A percentile compares a stretch with the other conserved stretches of the same genome.
phyloP scores from a whole-genome alignment of 805 yeast species.

The Metschnikowia baotianmanensis region DNA sequence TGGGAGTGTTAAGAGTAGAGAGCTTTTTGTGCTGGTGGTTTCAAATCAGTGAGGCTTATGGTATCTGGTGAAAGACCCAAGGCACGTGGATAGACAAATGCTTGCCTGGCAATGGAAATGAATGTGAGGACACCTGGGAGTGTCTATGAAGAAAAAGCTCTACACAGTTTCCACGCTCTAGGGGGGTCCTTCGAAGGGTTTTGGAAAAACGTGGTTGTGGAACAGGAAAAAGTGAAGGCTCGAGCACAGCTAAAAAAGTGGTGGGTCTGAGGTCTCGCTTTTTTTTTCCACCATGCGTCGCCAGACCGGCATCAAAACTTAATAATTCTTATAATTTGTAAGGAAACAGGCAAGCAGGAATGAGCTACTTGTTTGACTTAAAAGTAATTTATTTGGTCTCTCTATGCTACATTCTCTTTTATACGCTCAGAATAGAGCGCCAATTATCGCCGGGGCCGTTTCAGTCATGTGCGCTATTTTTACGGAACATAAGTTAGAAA shows the following conservation, averaged over 20 bases:
- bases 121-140: neutral
- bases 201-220: neutral
- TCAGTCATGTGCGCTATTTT: too few relatives aligned
- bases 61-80: neutral
- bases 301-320: neutral
- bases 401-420: neutral
- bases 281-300: constrained; percentile 3
- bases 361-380: too few relatives aligned
- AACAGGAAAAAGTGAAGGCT: constrained; percentile 4
- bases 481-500: too few relatives aligned
- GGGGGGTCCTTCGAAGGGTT: neutral
- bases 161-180: neutral
- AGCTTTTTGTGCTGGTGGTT: neutral
- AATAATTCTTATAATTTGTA: too few relatives aligned
- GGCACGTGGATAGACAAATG: constrained; percentile 1
- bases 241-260: constrained; percentile 1
- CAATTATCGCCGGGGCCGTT: too few relatives aligned
- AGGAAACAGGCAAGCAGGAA: too few relatives aligned
- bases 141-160: neutral
- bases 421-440: too few relatives aligned
- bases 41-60: neutral
- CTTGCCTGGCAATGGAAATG: neutral
- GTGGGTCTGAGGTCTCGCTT: constrained; percentile 4
- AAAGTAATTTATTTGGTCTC: neutral
- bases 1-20: neutral